Evolutionary conservation across 306 rosid species (phyloP).

Genomic region (Rubus parviflorus): DNA sequence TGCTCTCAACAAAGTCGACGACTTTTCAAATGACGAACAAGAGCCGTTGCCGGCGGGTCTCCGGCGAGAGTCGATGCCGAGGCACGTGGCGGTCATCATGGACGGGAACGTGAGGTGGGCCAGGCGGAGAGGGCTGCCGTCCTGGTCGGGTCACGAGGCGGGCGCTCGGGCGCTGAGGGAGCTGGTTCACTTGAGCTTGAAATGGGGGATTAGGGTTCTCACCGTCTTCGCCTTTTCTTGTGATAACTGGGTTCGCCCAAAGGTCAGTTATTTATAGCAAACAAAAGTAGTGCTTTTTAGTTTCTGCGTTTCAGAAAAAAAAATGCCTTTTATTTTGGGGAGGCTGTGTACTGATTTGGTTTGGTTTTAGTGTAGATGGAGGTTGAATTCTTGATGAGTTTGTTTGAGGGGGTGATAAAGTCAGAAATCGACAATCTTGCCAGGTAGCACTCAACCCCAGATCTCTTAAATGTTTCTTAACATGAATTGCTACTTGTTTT

Average conservation of each 20-base stretch:
- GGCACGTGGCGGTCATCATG: constrained; percentile 84
- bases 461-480: neutral
- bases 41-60: constrained; percentile 52
- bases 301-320: neutral
- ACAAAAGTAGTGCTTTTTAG: neutral
- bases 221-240: constrained; percentile 64
- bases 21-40: neutral
- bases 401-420: constrained; percentile 47
- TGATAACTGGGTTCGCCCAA: constrained; percentile 71
- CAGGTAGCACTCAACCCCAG: constrained; percentile 30
- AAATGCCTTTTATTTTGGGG: neutral
- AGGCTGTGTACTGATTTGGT: neutral
- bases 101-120: constrained; percentile 89
- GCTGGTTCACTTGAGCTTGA: constrained; percentile 42
- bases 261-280: constrained; percentile 33
- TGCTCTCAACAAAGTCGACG: neutral
- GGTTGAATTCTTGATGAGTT: constrained; percentile 57
- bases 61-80: constrained; percentile 59
- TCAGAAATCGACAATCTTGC: constrained; percentile 38
- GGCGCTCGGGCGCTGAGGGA: constrained; percentile 47
- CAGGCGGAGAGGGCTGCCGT: constrained; percentile 36
- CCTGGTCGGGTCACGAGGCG: constrained; percentile 56
- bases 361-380: constrained; percentile 52
- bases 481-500: neutral
- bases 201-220: constrained; percentile 67